Base-by-base conservation (phyloP, 352 stramenopile species). In the Phytopythium ostracodes region DNA sequence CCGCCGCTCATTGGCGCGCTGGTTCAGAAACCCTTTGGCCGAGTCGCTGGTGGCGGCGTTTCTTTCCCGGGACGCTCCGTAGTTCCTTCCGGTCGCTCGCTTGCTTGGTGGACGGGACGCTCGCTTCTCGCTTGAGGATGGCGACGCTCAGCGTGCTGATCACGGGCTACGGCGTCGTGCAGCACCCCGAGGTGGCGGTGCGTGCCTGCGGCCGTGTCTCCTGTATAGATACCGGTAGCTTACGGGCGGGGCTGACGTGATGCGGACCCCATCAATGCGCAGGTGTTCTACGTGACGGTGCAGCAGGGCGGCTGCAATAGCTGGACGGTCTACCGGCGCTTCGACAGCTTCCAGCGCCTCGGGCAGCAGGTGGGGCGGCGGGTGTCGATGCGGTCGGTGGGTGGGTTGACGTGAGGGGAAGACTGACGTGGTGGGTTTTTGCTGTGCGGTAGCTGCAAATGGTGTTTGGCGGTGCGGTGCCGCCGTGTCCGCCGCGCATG, bases 311-410 rank as follows among this genome's bases (percentile, higher is more conserved):
- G 81, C 50, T 62, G 69, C 57, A 72, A 73, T 40, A 77, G 74
- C 64, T 94, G 85, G 85, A 88, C 74, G 11, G 77, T 94, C 24
- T 94, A 94, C 67, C 77, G 85, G 18, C 73, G 77, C 15, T 89
- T 81, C 43, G 85, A 94, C 42, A 71, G 69, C 60, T 92, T 94
- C 72, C 77, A 90, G 72, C 81, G 84, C 8, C 72, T 94, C 14
- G 78, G 75, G 44, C 82, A 75, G 53, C 78, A 90, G 72, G 72
- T 81, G 61, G 29, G 56, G 9, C n/a, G 12, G 46, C 8, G 46
- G 47, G 47, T 20, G 24, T 25, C 14, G 18, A 42, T 29, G 40
- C 33, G 33, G 10, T 1, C 33, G 14, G 3, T 38, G 38, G 38
- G 38, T n/a, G n/a, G n/a, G n/a, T n/a, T n/a, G n/a, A n/a, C n/a